Percentiles rank a stretch among this genome's conserved stretches.
phyloP scores from a whole-genome alignment of 768 basidiomycete species.

The Kwoniella sp. region DNA sequence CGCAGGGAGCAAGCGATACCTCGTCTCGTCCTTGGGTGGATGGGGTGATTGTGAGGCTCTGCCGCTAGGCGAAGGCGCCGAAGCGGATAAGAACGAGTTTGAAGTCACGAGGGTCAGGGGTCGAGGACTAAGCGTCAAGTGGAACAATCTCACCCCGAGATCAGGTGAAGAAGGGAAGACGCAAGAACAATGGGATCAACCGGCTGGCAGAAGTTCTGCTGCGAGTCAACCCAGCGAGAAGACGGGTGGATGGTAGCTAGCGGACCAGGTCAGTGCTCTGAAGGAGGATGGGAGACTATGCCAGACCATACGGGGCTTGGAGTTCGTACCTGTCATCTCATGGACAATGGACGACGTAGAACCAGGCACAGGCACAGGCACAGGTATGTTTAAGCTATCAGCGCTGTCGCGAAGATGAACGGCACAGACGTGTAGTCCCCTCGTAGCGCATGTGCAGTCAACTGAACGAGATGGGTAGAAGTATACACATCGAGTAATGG shows the following conservation, averaged over 20 bases:
- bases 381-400: too few species aligned
- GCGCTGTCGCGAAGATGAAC: too few species aligned
- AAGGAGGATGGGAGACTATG: too few species aligned
- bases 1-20: conserved; percentile 45
- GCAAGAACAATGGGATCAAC: not conserved
- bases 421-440: too few species aligned
- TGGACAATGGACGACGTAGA: too few species aligned
- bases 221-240: not conserved
- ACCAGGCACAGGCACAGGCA: too few species aligned
- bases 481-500: too few species aligned
- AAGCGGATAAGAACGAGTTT: conserved; percentile 17
- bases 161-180: not conserved
- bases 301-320: too few species aligned
- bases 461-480: too few species aligned
- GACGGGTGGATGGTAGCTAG: not conserved
- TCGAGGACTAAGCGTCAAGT: conserved; percentile 34
- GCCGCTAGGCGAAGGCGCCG: not conserved
- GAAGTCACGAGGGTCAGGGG: conserved; percentile 35
- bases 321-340: too few species aligned
- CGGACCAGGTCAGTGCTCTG: too few species aligned
- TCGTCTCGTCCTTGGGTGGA: conserved; percentile 48
- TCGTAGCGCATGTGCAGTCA: too few species aligned
- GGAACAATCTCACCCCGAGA: conserved; percentile 24
- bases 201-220: not conserved
- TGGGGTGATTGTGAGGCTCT: conserved; percentile 46